Base-by-base conservation (phyloP, 805 yeast species). In the Suhomyces sp. region DNA sequence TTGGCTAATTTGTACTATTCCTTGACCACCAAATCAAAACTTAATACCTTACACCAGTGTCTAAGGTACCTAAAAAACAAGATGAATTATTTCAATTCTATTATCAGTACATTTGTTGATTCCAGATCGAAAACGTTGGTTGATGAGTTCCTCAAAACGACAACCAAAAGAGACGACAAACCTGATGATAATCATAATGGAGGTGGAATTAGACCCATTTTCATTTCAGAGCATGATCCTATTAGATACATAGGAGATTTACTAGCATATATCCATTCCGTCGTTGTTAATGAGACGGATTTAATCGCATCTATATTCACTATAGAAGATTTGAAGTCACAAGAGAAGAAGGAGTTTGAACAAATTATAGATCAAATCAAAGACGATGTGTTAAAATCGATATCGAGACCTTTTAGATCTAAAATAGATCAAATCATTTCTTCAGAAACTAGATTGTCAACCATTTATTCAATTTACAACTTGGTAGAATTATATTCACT, bases 271-370 rank as follows among this genome's bases (percentile, higher is more conserved):
- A 72, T 88, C 2, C 97, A 93, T 54, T 77, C 90, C 2, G 72
- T 86, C 4, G 80, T 88, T 19, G 95, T 88, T 4, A 86, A 87
- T 59, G 98, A 93, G 57, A 72, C 79, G 25, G 98, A 93, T 52
- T 70, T 82, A 19, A 71, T 91, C 4, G 70, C 71, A 6, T 70
- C 79, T 13, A 60, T 91, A 33, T 80, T 91, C 41, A 48, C 50
- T 5, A 25, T 52, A 4, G 48, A 33, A 9, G 30, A 39, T 1
- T 29, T 60, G 54, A 25, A 38, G 50, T 46, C 43, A 11, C 53
- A 48, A 2, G 53, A 50, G 15, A 38, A 44, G 9, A 43, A 52
- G 15, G 65, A 58, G 22, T 56, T 67, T 27, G 63, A 69, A 15
- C 32, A 47, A 24, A 46, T 56, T 13, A 46, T 56, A 36, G 39